Evolutionary conservation across 805 yeast species (phyloP), one percentile per base, ranked within the genome.

Genomic region (Priceomyces medius): DNA sequence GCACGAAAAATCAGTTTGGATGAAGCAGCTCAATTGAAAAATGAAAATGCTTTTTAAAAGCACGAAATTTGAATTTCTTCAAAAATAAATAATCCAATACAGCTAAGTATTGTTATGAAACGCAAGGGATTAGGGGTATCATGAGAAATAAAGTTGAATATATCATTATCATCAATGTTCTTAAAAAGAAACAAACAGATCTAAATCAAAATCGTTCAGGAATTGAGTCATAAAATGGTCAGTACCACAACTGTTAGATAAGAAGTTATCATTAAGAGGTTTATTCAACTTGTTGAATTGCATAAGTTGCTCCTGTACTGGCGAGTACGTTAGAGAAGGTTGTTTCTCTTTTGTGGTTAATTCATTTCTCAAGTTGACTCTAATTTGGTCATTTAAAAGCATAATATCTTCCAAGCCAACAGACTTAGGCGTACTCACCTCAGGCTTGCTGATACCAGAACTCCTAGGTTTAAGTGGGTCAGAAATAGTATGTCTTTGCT

Each of bases 171-270:
- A 20, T 20, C 14, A 7, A 14, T 27, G 26, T 17, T n/a, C 8
- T 39, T 39, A 52, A 21, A 44, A 38, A 12, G 51, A 46, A 29
- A 54, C 56, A 39, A 51, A 54, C 9, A 55, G 53, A 50, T 46
- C 47, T 27, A 59, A 56, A 43, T 59, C 67, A 38, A 63, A 56
- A n/a, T 57, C 66, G 2, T 60, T 63, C 21, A 51, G 56, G 38
- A 49, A 56, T 24, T 41, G 50, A 24, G 42, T 42, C 31, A 63
- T 50, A 40, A 56, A 56, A 18, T 56, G 55, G 40, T 55, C 58
- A 37, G 52, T 41, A 7, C 54, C 59, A 43, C 53, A 50, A 35
- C 40, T 38, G 41, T 27, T 31, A 28, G 38, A 38, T 43, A 51
- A 40, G 29, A 43, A 47, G 31, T 39, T 43, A 18, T 51, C 59